Evolutionary conservation across 257 asterid genomes (phyloP).

Genomic region (Plantago major): DNA sequence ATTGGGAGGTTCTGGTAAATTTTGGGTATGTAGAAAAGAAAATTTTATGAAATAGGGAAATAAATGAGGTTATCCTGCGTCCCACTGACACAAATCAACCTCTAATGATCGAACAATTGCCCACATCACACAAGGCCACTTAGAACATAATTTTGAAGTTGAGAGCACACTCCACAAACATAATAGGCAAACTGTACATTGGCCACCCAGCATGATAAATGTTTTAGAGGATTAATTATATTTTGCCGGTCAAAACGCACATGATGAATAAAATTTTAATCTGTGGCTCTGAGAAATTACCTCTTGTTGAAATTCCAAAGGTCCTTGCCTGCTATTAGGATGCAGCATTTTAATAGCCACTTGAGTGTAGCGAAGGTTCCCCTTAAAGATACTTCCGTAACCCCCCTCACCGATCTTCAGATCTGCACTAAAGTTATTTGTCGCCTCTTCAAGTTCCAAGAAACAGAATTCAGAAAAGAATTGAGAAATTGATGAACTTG

Average conservation of each 20-base stretch:
- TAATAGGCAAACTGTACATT: neutral
- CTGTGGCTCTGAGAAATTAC: conserved; percentile 30
- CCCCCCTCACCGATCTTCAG: conserved; percentile 87
- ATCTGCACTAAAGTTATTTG: conserved; percentile 48
- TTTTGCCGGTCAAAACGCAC: neutral
- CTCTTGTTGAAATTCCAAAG: conserved; percentile 81
- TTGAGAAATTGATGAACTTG: conserved; percentile 45
- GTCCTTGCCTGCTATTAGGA: conserved; percentile 72
- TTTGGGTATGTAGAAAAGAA: neutral
- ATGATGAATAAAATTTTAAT: neutral
- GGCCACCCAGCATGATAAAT: neutral
- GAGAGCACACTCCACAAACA: too few relatives aligned
- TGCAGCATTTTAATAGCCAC: conserved; percentile 81
- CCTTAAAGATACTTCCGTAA: conserved; percentile 73
- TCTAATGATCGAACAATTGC: too few relatives aligned
- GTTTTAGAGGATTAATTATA: neutral
- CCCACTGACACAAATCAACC: too few relatives aligned
- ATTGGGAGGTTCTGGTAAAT: neutral
- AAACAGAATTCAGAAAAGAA: conserved; percentile 66
- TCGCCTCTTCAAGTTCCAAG: conserved; percentile 75
- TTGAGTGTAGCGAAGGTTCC: conserved; percentile 65
- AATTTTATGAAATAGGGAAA: too few relatives aligned
- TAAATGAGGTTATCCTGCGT: too few relatives aligned
- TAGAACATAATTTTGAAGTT: too few relatives aligned
- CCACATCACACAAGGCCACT: too few relatives aligned